Evolutionary conservation across 768 basidiomycete genomes (phyloP), one percentile per base, ranked within the genome.

Genomic region (Daedaleopsis sinensis): DNA sequence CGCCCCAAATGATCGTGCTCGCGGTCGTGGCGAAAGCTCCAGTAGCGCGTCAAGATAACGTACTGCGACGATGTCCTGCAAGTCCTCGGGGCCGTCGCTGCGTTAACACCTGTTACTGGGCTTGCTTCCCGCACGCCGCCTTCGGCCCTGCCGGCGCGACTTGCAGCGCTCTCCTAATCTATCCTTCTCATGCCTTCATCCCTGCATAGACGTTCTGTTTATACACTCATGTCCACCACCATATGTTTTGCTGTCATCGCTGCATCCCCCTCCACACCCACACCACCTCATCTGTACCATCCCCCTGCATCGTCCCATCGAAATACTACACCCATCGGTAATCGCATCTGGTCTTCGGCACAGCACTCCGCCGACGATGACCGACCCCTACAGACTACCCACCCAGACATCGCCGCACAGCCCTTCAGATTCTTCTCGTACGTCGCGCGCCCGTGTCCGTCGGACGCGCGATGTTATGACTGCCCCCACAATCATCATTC

Each of bases 21-120:
- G 59, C 39, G 62, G 57, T 1, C 59, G 64, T 39, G 65, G 67
- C 54, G 61, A 65, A 44, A 64, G 65, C 58, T 32, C 52, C 43
- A 61, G 57, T 42, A 64, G 66, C 51, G 48, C 57, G 57, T 65
- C 64, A 50, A 55, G 64, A 65, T 58, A 57, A 56, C 43, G 52
- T 39, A 51, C 38, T 51, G 32, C 39, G 48, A 15, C 43, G 57
- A 21, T 42, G 38, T 46, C 50, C 43, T 58, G 51, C 50, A 57
- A 42, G 56, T 32, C 54, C 13, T 53, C 56, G 37, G 53, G 54
- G 44, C 47, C 24, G 50, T n/a, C 24, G 35, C 51, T 23, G 57
- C 48, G 64, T 59, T 48, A 64, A 21, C 55, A 48, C 37, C 55
- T 37, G 56, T 52, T 58, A 44, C 56, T 58, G 35, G 56, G 19